Percentiles rank a stretch among this genome's conserved stretches.
These are phyloP conservation scores for Mucor ambiguus DNA, from an alignment of 371 early-diverging fungal genomes.

Conservation along the genomic window DNA sequence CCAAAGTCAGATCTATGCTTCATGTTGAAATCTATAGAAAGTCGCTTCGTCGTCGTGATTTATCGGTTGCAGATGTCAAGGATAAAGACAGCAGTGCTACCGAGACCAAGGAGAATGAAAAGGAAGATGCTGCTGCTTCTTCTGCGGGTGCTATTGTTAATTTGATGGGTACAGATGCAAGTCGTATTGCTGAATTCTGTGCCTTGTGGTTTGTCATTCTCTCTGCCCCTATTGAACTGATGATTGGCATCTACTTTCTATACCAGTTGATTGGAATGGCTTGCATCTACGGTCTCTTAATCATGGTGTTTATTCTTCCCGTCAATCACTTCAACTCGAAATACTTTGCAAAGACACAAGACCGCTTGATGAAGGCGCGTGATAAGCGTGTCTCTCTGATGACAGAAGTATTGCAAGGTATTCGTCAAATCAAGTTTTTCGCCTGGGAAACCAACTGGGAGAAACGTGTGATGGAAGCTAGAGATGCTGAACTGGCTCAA, in stretches of 20 bases:
- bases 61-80: constrained; percentile 5
- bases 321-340: constrained; percentile 47
- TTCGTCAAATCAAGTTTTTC: constrained; percentile 68
- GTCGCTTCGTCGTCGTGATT: constrained; percentile 43
- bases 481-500: constrained; percentile 50
- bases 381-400: constrained; percentile 50
- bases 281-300: constrained; percentile 60
- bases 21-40: constrained; percentile 48
- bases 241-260: constrained; percentile 59
- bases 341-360: constrained; percentile 42
- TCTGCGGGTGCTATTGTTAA: constrained; percentile 74
- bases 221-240: constrained; percentile 54
- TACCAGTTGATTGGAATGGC: constrained; percentile 62
- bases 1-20: constrained; percentile 32
- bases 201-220: constrained; percentile 54
- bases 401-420: constrained; percentile 56
- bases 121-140: constrained; percentile 26
- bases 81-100: background rate
- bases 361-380: constrained; percentile 45
- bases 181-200: constrained; percentile 56
- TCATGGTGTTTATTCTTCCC: constrained; percentile 51
- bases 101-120: constrained; percentile 15
- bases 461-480: constrained; percentile 44
- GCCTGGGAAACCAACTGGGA: constrained; percentile 54
- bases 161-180: constrained; percentile 76